Evolutionary conservation across 2,329 filamentous ascomycete species (phyloP).

Genomic region (Sclerotinia minor): DNA sequence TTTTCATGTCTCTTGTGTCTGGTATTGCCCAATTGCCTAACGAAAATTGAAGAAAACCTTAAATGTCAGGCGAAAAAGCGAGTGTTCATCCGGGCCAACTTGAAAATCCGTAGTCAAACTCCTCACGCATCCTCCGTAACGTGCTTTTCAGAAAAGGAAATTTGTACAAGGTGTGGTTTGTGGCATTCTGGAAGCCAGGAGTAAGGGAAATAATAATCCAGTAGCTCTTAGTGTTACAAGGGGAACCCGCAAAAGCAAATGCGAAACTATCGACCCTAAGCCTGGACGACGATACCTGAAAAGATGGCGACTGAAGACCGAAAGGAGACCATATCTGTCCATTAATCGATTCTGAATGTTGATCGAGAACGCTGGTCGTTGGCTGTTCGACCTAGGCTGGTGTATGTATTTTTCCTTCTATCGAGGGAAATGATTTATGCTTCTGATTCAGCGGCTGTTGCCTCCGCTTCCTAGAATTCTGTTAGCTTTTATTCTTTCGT

Average conservation of each 20-base stretch:
- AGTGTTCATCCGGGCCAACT: constrained; percentile 34
- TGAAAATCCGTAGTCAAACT: constrained; percentile 26
- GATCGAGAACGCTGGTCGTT: constrained; percentile 6
- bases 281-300: constrained; percentile 15
- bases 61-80: constrained; percentile 34
- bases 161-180: constrained; percentile 37
- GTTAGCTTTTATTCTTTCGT: constrained; percentile 25
- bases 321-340: constrained; percentile 4
- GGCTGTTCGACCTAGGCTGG: constrained; percentile 14
- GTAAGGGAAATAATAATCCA: constrained; percentile 31
- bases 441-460: constrained; percentile 31
- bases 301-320: constrained; percentile 15
- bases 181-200: constrained; percentile 32
- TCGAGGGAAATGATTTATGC: not conserved
- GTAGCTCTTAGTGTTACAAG: constrained; percentile 41
- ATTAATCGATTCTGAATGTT: constrained; percentile 21
- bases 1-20: constrained; percentile 19
- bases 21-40: constrained; percentile 33
- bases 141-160: constrained; percentile 35
- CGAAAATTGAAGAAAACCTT: constrained; percentile 31
- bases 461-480: constrained; percentile 29
- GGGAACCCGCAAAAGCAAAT: constrained; percentile 34
- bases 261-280: constrained; percentile 26
- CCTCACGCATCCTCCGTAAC: constrained; percentile 22
- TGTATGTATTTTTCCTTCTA: constrained; percentile 3